These are phyloP conservation scores for Paramecium tetraurelia DNA, from an alignment of 73 alveolate genomes.

Conservation along the genomic window DNA sequence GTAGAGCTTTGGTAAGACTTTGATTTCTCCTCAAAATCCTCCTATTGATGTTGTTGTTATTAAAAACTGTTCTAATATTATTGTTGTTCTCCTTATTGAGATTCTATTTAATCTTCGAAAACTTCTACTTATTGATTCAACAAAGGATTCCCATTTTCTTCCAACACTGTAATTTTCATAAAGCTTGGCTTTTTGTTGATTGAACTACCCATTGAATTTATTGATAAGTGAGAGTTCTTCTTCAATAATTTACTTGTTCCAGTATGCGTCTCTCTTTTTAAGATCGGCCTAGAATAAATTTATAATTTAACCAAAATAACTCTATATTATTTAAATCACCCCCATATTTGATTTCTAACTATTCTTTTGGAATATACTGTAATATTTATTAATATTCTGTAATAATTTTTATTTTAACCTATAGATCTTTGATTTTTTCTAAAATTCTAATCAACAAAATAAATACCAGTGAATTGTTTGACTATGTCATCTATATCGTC, in stretches of 20 bases:
- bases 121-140: conserved; percentile 1
- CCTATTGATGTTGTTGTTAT: not conserved
- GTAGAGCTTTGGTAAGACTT: conserved; percentile 19
- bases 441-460: not conserved
- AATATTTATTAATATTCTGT: not conserved
- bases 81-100: not conserved
- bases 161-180: conserved; percentile 44
- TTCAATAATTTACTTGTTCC: not conserved
- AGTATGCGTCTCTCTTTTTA: not conserved
- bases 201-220: not conserved
- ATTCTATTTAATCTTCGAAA: not conserved
- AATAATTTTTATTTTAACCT: conserved; percentile 16
- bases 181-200: not conserved
- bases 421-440: not conserved
- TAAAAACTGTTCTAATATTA: not conserved
- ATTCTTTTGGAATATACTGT: not conserved
- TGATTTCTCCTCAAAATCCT: not conserved
- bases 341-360: conserved; percentile 28
- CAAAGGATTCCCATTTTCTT: conserved; percentile 48
- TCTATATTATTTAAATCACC: not conserved
- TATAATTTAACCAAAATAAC: not conserved
- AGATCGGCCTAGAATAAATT: not conserved
- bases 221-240: not conserved
- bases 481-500: conserved; percentile 10
- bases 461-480: not conserved